Evolutionary conservation across 169 alveolate genomes (phyloP).

Genomic region (Plasmodium chabaudi): DNA sequence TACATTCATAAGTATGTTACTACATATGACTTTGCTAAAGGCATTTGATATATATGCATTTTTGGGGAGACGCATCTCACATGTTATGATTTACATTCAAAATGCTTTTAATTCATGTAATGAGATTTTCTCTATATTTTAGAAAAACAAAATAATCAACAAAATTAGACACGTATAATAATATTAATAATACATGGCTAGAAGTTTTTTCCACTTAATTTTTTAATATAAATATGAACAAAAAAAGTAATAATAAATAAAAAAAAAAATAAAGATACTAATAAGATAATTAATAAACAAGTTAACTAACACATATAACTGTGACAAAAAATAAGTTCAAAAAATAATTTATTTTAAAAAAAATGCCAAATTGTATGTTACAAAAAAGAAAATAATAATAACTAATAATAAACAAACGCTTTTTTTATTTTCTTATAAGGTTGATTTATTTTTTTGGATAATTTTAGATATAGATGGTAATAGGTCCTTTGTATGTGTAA

Average conservation of each 20-base stretch:
- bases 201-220: not conserved
- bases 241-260: slow-evolving; percentile 12
- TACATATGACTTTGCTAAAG: too few species aligned
- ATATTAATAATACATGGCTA: slow-evolving; percentile 4
- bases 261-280: not conserved
- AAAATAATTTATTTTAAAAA: not conserved
- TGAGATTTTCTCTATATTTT: not conserved
- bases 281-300: not conserved
- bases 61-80: too few species aligned
- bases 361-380: too few species aligned
- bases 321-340: slow-evolving; percentile 5
- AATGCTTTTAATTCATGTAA: too few species aligned
- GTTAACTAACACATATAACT: not conserved
- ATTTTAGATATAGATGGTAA: slow-evolving; percentile 74
- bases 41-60: too few species aligned
- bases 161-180: slow-evolving; percentile 9
- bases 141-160: slow-evolving; percentile 3
- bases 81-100: too few species aligned
- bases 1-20: too few species aligned
- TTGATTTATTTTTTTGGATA: slow-evolving; percentile 45
- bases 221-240: not conserved
- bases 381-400: too few species aligned
- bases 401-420: too few species aligned
- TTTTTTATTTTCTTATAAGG: too few species aligned
- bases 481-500: slow-evolving; percentile 66